phyloP scores from a whole-genome alignment of 1,284 basidiomycete species.

The Ceratobasidium sp. region DNA sequence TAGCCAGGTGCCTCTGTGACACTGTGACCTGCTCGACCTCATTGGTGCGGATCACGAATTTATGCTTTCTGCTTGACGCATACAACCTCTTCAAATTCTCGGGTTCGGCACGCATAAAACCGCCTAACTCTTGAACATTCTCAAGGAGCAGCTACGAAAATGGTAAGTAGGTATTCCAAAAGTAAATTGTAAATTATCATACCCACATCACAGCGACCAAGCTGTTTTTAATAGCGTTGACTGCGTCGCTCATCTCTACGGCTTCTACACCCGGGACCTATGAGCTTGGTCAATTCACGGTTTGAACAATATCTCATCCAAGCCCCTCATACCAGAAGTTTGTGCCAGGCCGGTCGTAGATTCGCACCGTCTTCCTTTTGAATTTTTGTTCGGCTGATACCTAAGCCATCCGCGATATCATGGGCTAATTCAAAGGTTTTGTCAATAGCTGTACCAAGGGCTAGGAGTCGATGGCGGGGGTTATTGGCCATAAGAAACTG shows the following conservation, averaged over 20 bases:
- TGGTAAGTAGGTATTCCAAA: constrained; percentile 28
- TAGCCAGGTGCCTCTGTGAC: constrained; percentile 63
- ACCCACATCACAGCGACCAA: constrained; percentile 81
- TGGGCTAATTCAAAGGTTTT: constrained; percentile 89
- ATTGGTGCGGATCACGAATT: constrained; percentile 44
- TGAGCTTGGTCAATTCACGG: too few relatives aligned
- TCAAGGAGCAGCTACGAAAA: constrained; percentile 52
- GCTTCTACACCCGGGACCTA: constrained; percentile 36
- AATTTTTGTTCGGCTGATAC: constrained; percentile 96
- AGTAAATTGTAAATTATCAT: constrained; percentile 52
- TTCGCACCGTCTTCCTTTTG: constrained; percentile 93
- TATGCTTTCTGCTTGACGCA: constrained; percentile 3
- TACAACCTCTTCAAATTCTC: constrained; percentile 37
- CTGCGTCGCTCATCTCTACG: constrained; percentile 41
- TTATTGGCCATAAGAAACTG: constrained; percentile 94
- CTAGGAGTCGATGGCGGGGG: constrained; percentile 92
- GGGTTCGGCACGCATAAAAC: constrained; percentile 36
- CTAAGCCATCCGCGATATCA: constrained; percentile 91
- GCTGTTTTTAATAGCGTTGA: constrained; percentile 57
- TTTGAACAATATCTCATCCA: neutral
- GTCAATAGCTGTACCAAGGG: constrained; percentile 96
- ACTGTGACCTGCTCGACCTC: constrained; percentile 11
- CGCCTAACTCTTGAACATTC: constrained; percentile 50
- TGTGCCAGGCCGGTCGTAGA: constrained; percentile 86
- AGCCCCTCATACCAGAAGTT: constrained; percentile 76